Conservation (phyloP, 768 basidiomycete species). For the Termitomyces bulborhizus region DNA sequence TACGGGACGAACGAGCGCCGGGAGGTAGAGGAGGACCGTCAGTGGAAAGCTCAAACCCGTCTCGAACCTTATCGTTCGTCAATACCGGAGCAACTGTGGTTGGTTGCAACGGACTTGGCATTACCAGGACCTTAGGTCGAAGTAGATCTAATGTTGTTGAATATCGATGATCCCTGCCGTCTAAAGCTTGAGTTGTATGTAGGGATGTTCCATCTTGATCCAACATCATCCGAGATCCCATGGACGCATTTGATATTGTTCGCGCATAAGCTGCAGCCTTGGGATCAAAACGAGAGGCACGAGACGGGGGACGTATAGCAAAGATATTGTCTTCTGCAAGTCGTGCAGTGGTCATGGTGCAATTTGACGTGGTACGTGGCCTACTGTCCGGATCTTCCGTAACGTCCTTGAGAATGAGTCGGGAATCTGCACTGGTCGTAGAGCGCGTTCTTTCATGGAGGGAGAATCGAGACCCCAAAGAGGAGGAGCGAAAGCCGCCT, state of each 20-base stretch:
- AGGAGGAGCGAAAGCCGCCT: conserved; percentile 2
- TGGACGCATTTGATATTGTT: conserved; percentile 57
- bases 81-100: conserved; percentile 28
- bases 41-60: conserved; percentile 56
- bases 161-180: conserved; percentile 47
- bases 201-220: conserved; percentile 47
- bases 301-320: conserved; percentile 57
- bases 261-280: conserved; percentile 55
- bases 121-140: conserved; percentile 87
- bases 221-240: conserved; percentile 58
- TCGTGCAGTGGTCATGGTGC: conserved; percentile 36
- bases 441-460: conserved; percentile 44
- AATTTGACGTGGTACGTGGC: conserved; percentile 32
- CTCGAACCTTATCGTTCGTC: conserved; percentile 29
- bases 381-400: conserved; percentile 17
- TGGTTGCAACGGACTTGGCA: conserved; percentile 83
- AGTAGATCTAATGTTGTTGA: conserved; percentile 76
- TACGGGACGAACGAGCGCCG: conserved; percentile 55
- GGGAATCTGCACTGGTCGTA: conserved; percentile 44
- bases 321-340: conserved; percentile 59
- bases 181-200: conserved; percentile 30
- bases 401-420: conserved; percentile 32
- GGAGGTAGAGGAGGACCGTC: conserved; percentile 79
- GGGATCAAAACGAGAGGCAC: conserved; percentile 77
- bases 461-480: conserved; percentile 7